A percentile compares a stretch with the other conserved stretches of the same genome.
phyloP scores from a whole-genome alignment of 176 grass and related monocot genomes.

The Leersia perrieri region DNA sequence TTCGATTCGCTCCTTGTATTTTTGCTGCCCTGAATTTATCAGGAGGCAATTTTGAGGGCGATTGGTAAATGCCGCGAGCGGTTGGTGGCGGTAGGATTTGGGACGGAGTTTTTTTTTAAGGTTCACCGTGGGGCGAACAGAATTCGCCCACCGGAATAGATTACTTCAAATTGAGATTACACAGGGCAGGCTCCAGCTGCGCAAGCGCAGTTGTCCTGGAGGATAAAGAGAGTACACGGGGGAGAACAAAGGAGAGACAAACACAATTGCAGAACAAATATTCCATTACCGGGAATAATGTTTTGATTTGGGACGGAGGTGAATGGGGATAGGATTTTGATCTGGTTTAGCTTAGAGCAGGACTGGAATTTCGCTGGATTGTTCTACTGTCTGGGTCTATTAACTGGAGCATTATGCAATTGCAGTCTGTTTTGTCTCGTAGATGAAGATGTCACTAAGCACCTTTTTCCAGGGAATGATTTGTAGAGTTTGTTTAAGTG shows the following conservation, averaged over 20 bases:
- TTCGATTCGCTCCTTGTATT: slow-evolving; percentile 27
- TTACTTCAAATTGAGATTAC: too few species aligned
- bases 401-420: too few species aligned
- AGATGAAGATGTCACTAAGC: background rate
- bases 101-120: too few species aligned
- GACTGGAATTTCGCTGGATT: background rate
- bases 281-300: too few species aligned
- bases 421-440: background rate
- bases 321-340: background rate
- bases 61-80: background rate
- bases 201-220: too few species aligned
- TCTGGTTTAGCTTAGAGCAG: background rate
- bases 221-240: too few species aligned
- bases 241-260: too few species aligned
- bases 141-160: too few species aligned
- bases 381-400: background rate
- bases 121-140: too few species aligned
- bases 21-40: background rate
- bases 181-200: too few species aligned
- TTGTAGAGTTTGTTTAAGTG: background rate
- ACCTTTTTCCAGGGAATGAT: background rate
- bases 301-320: background rate
- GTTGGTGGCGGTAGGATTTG: background rate
- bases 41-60: background rate
- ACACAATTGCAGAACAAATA: too few species aligned